Base-by-base conservation (phyloP, 177 flowering plant species). In the Vitis hybrid region DNA sequence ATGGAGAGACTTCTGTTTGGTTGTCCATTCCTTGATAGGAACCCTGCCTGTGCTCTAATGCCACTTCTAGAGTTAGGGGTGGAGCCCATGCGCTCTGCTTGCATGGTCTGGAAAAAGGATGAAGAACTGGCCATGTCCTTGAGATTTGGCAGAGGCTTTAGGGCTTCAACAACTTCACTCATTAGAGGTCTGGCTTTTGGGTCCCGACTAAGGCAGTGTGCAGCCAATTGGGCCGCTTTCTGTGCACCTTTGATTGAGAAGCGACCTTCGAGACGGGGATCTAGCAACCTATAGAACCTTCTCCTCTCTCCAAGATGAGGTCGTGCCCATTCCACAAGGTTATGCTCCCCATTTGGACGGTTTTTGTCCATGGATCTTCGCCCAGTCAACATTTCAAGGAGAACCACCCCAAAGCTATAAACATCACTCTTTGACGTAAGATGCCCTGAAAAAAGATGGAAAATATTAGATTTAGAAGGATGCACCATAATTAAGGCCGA, bases 331-430 rank as follows among this genome's bases (percentile, higher is more conserved):
- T 80, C 83, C 65, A 84, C 82, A 9, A 84, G 72, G 77, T 76
- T 84, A 9, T 78, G 82, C 69, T 80, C 80, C 23, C 79, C 78
- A 30, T 50, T 67, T 17, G 83, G 78, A n/a, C 79, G 69, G 50
- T 55, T 77, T 71, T 79, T 84, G 75, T 84, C 87, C 80, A 84
- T 80, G 21, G 85, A 80, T 60, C 81, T 74, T 64, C 87, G 67
- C 4, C 87, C 87, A 5, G 85, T 78, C 64, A 84, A 21, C 77
- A 84, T 67, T 66, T 84, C 87, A 17, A 84, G 83, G 6, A 82
- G 56, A 23, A 84, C 85, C 51, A 84, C 83, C 54, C 87, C 87
- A 66, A 82, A 84, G 76, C 85, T 84, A 50, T 80, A 84, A n/a
- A 84, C 82, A 58, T 84, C 87, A 69, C 87, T 82, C 76, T 78